phyloP scores from a whole-genome alignment of 495 filamentous ascomycete species.

The Tuber brumale region DNA sequence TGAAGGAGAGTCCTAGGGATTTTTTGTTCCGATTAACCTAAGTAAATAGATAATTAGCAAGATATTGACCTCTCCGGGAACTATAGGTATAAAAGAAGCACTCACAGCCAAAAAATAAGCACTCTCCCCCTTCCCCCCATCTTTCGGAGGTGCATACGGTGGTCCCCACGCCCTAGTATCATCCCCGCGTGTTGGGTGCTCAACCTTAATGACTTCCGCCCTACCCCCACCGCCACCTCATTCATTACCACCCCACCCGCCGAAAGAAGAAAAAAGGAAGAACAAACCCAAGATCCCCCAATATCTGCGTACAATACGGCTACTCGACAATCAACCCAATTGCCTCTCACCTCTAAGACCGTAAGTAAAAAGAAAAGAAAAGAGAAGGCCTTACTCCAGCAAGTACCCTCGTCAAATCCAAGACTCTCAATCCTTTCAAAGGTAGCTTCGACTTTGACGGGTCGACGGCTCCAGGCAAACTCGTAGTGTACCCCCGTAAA shows the following conservation, averaged over 20 bases:
- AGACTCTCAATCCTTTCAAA: constrained; percentile 73
- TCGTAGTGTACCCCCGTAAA: constrained; percentile 23
- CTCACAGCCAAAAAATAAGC: constrained; percentile 87
- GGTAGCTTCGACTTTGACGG: constrained; percentile 48
- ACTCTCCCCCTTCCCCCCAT: constrained; percentile 84
- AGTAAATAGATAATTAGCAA: background rate
- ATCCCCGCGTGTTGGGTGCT: constrained; percentile 85
- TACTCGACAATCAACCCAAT: constrained; percentile 43
- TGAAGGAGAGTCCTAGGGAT: constrained; percentile 84
- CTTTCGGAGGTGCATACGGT: constrained; percentile 67
- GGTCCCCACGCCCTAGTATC: constrained; percentile 96
- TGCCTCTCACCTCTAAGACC: background rate
- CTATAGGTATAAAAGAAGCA: background rate
- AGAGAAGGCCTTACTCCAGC: constrained; percentile 65
- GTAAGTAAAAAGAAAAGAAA: background rate
- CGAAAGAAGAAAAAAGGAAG: constrained; percentile 19
- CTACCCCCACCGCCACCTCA: constrained; percentile 46
- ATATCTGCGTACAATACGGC: constrained; percentile 96
- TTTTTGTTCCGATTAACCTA: constrained; percentile 63
- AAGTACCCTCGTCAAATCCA: constrained; percentile 95
- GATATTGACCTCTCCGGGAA: background rate
- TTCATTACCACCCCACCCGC: constrained; percentile 5
- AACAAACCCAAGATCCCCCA: constrained; percentile 87
- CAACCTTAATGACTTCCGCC: constrained; percentile 93
- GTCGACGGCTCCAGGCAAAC: constrained; percentile 5